Evolutionary conservation across 73 alveolate genomes (phyloP), one percentile per base, ranked within the genome.

Genomic region (Diophrys appendiculata): DNA sequence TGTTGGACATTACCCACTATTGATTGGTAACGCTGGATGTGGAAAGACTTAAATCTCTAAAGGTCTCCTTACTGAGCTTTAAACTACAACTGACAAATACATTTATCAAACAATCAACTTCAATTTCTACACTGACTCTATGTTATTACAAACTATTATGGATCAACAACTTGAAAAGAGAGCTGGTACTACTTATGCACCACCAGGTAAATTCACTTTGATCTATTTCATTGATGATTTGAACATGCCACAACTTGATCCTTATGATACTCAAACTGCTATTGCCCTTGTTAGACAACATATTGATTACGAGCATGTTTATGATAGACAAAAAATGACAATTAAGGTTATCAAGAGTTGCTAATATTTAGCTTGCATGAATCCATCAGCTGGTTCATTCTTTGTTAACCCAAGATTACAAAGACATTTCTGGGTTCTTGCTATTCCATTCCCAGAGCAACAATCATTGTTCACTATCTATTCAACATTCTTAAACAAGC

Each of bases 361-460:
- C 60, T 97, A 96, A 90, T 93, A 94, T 78, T 91, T 93, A 14
- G 99, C 99, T 34, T 95, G 98, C 84, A 98, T 98, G 99, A 98
- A 98, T 84, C 99, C 99, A 52, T 94, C 99, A 0, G 99, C 99
- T 56, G 99, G 99, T 80, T 93, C 99, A 78, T 98, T 98, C 95
- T 93, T 86, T 53, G 98, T 98, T 67, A 97, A 97, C 88, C 99
- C 99, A 64, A 88, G 99, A 43, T 94, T 94, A 80, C 98, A 98
- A 90, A 92, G 99, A 76, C 99, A 98, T 72, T 98, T 98, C 99
- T 97, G 99, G 99, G 89, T 94, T 80, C 92, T 97, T 64, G 93
- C 99, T 25, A 91, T 94, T 74, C 98, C 98, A 27, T 95, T 95
- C 99, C 99, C 99, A 34, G 99, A 95, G 69, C 93, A 89, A 54